Evolutionary conservation across 495 filamentous ascomycete genomes (phyloP).

Genomic region (Aspergillus carlsbadensis): DNA sequence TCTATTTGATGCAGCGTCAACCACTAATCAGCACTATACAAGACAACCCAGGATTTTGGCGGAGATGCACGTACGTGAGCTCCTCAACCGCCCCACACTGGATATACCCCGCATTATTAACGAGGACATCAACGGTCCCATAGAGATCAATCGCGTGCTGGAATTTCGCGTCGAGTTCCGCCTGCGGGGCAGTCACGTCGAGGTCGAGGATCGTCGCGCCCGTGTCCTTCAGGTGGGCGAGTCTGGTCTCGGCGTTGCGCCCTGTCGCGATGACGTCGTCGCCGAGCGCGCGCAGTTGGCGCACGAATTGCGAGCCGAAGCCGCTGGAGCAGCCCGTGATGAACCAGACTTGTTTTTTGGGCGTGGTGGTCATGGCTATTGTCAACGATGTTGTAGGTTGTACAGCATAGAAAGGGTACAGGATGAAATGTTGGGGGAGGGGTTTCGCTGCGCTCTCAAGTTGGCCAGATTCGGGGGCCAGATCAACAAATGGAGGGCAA

Average conservation of each 20-base stretch:
- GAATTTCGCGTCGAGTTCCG: slow-evolving; percentile 31
- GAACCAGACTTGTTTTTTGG: slow-evolving; percentile 31
- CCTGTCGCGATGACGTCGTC: slow-evolving; percentile 58
- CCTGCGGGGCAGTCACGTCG: slow-evolving; percentile 42
- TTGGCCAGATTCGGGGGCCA: no score
- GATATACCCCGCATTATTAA: slow-evolving; percentile 54
- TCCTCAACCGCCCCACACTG: slow-evolving; percentile 26
- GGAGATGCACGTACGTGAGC: no score
- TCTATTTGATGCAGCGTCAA: no score
- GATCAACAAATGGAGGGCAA: no score
- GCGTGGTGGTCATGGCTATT: no score
- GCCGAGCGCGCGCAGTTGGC: slow-evolving; percentile 43
- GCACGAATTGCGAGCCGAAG: slow-evolving; percentile 46
- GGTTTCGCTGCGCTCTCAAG: no score
- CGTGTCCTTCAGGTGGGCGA: slow-evolving; percentile 39
- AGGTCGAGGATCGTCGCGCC: slow-evolving; percentile 43
- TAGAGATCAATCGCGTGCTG: slow-evolving; percentile 36
- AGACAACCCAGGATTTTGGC: no score
- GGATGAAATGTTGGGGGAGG: no score
- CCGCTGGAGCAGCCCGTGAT: slow-evolving; percentile 52
- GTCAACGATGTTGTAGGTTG: no score
- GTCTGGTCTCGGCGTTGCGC: slow-evolving; percentile 36
- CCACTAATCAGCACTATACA: no score
- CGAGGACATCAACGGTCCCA: slow-evolving; percentile 49
- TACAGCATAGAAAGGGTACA: no score